A percentile compares a stretch with the other conserved stretches of the same genome.
Evolutionary conservation across 352 stramenopile genomes (phyloP).

Genomic region (Sclerospora graminicola): DNA sequence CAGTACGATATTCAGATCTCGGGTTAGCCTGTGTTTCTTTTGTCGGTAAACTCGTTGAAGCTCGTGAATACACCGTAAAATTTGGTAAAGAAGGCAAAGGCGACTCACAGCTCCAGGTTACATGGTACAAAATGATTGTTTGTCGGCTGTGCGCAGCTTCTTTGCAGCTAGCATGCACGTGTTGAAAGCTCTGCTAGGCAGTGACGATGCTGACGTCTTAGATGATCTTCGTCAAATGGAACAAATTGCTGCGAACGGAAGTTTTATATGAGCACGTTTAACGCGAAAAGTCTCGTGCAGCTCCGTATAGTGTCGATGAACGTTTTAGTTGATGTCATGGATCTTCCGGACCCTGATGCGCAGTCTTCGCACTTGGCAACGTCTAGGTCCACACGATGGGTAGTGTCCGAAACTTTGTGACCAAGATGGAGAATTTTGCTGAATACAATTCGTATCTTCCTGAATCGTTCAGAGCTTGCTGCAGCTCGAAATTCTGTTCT

Average conservation of each 20-base stretch:
- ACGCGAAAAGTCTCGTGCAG: conserved; percentile 39
- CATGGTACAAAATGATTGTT: conserved; percentile 59
- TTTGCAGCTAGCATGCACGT: conserved; percentile 71
- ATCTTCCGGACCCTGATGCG: conserved; percentile 50
- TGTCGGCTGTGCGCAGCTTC: conserved; percentile 52
- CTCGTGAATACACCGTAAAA: conserved; percentile 46
- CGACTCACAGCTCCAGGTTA: conserved; percentile 50
- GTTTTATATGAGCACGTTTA: conserved; percentile 68
- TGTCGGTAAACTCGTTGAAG: conserved; percentile 55
- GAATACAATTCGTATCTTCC: conserved; percentile 40
- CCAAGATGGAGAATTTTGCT: conserved; percentile 20
- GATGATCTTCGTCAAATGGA: conserved; percentile 59
- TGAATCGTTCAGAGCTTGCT: conserved; percentile 44
- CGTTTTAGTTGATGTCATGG: conserved; percentile 63
- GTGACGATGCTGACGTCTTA: conserved; percentile 49
- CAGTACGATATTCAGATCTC: conserved; percentile 63
- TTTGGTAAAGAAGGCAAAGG: conserved; percentile 55
- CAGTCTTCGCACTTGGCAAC: conserved; percentile 36
- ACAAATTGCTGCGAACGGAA: conserved; percentile 38
- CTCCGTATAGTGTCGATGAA: conserved; percentile 47
- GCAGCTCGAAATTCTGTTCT: too few species aligned
- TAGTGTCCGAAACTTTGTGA: too few species aligned
- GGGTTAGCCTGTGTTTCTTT: conserved; percentile 70
- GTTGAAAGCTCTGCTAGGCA: conserved; percentile 51
- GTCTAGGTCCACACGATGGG: conserved; percentile 8